Evolutionary conservation across 2,329 filamentous ascomycete species (phyloP).

Genomic region (Penicillium sp.): DNA sequence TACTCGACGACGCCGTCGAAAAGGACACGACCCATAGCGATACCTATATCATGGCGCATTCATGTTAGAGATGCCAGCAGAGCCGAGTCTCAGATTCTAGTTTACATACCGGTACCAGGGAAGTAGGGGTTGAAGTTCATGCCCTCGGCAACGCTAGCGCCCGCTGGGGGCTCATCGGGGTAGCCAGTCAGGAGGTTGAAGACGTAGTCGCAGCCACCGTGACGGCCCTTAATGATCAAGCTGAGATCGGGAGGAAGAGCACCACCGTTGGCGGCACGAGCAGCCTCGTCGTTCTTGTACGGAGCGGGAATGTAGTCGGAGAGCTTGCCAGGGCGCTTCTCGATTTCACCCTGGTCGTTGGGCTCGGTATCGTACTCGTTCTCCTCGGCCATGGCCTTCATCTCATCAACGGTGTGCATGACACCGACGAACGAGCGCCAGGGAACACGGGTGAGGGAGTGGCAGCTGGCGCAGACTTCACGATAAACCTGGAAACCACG

Average conservation of each 20-base stretch:
- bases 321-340: constrained; percentile 97
- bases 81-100: background rate
- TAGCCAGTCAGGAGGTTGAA: constrained; percentile 97
- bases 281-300: constrained; percentile 99
- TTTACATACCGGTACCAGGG: constrained; percentile 77
- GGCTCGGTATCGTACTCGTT: constrained; percentile 98
- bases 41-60: constrained; percentile 51
- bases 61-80: constrained; percentile 19
- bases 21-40: constrained; percentile 97
- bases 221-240: constrained; percentile 95
- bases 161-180: constrained; percentile 92
- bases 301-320: constrained; percentile 94
- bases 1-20: constrained; percentile 98
- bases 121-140: constrained; percentile 99
- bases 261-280: constrained; percentile 96
- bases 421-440: constrained; percentile 90
- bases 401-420: constrained; percentile 95
- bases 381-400: constrained; percentile 95
- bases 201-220: constrained; percentile 98
- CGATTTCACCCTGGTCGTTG: constrained; percentile 96
- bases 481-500: constrained; percentile 99
- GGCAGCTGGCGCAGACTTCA: constrained; percentile 96
- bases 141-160: constrained; percentile 79
- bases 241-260: constrained; percentile 96
- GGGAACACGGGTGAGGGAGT: constrained; percentile 91